Evolutionary conservation across 257 asterid genomes (phyloP).

Genomic region (Cordia subcordata): DNA sequence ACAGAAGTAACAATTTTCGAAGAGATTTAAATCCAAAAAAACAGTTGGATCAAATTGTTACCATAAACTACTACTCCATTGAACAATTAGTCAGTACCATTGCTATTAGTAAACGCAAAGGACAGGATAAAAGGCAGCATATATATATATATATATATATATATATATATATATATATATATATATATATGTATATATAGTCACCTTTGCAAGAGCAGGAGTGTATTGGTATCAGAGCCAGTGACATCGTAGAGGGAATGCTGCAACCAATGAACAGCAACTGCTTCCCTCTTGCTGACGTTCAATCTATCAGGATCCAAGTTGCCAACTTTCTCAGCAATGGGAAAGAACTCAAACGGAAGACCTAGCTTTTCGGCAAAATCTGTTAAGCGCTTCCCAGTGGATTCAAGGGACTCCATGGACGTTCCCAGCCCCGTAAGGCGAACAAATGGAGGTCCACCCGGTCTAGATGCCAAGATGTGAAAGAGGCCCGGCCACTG

Average conservation of each 20-base stretch:
- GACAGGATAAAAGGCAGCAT: too few relatives aligned
- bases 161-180: too few relatives aligned
- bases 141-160: too few relatives aligned
- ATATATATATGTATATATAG: not conserved
- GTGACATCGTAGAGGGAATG: slow-evolving; percentile 94
- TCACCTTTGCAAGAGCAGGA: slow-evolving; percentile 81
- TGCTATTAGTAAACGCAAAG: too few relatives aligned
- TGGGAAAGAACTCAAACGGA: slow-evolving; percentile 77
- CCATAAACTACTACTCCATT: too few relatives aligned
- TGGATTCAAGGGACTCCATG: slow-evolving; percentile 78
- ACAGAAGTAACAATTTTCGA: too few relatives aligned
- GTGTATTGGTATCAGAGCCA: slow-evolving; percentile 78
- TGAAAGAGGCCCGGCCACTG: slow-evolving; percentile 99
- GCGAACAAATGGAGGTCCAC: slow-evolving; percentile 91
- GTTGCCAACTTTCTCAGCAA: slow-evolving; percentile 84
- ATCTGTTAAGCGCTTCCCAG: slow-evolving; percentile 85
- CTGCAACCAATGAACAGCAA: slow-evolving; percentile 97
- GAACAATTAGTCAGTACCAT: too few relatives aligned
- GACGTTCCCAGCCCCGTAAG: slow-evolving; percentile 90
- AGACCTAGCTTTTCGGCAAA: slow-evolving; percentile 82
- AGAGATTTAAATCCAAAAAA: too few relatives aligned
- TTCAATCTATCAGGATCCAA: slow-evolving; percentile 59
- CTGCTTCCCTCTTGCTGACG: slow-evolving; percentile 77
- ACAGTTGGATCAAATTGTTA: too few relatives aligned
- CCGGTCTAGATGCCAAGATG: slow-evolving; percentile 80